Evolutionary conservation across 108 stramenopile species (phyloP).

Genomic region (Cyclotella sp.): DNA sequence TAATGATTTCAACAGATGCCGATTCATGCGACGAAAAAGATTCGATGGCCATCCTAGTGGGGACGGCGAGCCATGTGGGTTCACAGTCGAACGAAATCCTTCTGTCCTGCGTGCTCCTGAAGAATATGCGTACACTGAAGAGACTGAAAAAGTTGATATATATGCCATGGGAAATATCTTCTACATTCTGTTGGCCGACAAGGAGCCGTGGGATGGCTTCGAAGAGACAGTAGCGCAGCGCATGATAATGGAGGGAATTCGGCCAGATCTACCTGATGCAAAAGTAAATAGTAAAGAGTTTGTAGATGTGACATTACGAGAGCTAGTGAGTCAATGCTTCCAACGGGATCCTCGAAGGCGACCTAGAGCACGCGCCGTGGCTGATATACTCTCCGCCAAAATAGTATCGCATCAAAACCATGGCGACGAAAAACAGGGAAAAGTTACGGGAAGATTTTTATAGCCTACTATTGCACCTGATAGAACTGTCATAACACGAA

Average conservation of each 20-base stretch:
- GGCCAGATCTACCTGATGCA: conserved; percentile 45
- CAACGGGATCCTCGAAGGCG: conserved; percentile 58
- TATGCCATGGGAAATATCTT: conserved; percentile 73
- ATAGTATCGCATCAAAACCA: background rate
- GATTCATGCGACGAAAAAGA: conserved; percentile 63
- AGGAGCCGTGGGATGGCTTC: conserved; percentile 51
- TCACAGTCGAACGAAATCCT: conserved; percentile 53
- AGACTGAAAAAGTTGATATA: conserved; percentile 72
- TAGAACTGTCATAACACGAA: too few species aligned
- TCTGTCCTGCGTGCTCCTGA: conserved; percentile 59
- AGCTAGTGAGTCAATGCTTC: conserved; percentile 63
- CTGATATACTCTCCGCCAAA: conserved; percentile 13
- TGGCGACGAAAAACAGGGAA: too few species aligned
- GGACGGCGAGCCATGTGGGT: conserved; percentile 39
- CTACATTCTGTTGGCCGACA: conserved; percentile 57
- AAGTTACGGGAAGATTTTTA: too few species aligned
- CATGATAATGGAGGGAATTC: conserved; percentile 46
- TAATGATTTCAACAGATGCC: conserved; percentile 79
- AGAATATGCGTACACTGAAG: conserved; percentile 60
- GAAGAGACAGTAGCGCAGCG: conserved; percentile 32
- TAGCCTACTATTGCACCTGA: too few species aligned
- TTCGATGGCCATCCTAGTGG: conserved; percentile 18
- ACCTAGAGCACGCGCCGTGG: conserved; percentile 44
- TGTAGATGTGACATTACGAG: conserved; percentile 46
- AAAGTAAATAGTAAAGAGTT: conserved; percentile 51